A percentile compares a stretch with the other conserved stretches of the same genome.
These are phyloP conservation scores for Euphorbia neoarborescens DNA, from an alignment of 441 rosid species.

Conservation along the genomic window DNA sequence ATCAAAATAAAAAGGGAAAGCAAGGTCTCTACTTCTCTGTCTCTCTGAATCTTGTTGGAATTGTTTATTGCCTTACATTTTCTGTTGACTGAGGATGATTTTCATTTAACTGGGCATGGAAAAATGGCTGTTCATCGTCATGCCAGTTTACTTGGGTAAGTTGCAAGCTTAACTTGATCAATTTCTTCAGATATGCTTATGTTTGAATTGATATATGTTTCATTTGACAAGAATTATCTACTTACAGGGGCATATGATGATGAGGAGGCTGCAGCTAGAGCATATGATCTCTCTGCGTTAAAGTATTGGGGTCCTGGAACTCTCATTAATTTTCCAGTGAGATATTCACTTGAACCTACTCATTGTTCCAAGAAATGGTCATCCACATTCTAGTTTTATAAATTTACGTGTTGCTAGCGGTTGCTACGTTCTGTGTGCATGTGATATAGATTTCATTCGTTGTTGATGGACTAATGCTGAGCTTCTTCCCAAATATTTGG, in stretches of 20 bases:
- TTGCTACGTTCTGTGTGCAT: not conserved
- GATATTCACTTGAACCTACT: slow-evolving; percentile 15
- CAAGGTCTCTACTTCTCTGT: slow-evolving; percentile 44
- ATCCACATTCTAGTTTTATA: not conserved
- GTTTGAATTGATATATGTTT: slow-evolving; percentile 2
- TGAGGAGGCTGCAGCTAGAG: slow-evolving; percentile 89
- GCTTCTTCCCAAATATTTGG: not conserved
- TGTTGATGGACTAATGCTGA: slow-evolving; percentile 2
- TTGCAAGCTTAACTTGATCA: slow-evolving; percentile 13
- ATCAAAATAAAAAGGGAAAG: slow-evolving; percentile 79
- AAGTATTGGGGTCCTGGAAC: slow-evolving; percentile 97
- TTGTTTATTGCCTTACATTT: not conserved
- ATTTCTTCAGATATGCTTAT: not conserved
- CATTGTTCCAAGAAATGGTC: slow-evolving; percentile 3
- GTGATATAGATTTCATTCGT: not conserved
- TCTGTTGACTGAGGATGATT: slow-evolving; percentile 11
- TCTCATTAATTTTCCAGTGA: slow-evolving; percentile 73
- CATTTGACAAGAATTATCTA: slow-evolving; percentile 15
- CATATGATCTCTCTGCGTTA: slow-evolving; percentile 93
- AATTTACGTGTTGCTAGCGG: not conserved
- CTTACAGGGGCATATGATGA: slow-evolving; percentile 82
- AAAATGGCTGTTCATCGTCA: slow-evolving; percentile 21
- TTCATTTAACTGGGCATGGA: slow-evolving; percentile 21
- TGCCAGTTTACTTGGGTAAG: slow-evolving; percentile 81
- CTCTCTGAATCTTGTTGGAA: slow-evolving; percentile 8